phyloP scores from a whole-genome alignment of 1,284 basidiomycete species.

The Rhodotorula sp. region DNA sequence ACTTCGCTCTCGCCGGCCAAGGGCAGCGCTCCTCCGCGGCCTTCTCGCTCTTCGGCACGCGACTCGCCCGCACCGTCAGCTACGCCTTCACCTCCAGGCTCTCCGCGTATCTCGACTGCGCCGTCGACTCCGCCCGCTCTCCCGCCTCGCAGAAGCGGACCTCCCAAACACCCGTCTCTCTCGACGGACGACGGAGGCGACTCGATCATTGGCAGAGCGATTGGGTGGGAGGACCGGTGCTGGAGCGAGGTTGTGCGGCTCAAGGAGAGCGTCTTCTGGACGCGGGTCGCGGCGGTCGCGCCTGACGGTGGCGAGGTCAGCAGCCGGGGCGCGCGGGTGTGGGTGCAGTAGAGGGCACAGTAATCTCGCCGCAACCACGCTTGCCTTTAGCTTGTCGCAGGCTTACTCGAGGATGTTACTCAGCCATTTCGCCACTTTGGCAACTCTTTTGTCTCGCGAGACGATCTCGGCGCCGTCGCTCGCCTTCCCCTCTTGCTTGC shows the following conservation, averaged over 20 bases:
- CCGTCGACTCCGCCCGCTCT: constrained; percentile 2
- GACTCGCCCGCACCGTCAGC: constrained; percentile 16
- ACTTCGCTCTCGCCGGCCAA: constrained; percentile 9
- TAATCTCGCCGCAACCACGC: no score
- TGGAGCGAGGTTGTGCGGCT: constrained; percentile 79
- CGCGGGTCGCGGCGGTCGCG: constrained; percentile 66
- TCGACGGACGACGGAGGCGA: constrained; percentile 1
- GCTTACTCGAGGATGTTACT: no score
- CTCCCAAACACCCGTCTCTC: constrained; percentile 6
- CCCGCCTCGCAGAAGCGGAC: constrained; percentile 5
- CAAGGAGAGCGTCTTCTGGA: constrained; percentile 87
- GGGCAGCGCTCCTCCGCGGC: constrained; percentile 13
- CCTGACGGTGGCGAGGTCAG: constrained; percentile 20
- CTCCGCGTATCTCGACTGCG: not conserved
- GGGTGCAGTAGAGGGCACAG: constrained; percentile 11
- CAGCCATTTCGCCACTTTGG: no score
- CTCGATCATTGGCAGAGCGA: constrained; percentile 16
- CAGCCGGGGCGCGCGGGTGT: constrained; percentile 22
- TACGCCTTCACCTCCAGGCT: constrained; percentile 9
- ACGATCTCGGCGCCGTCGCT: not conserved
- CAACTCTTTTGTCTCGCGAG: no score
- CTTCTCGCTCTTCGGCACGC: constrained; percentile 19
- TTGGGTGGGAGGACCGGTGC: constrained; percentile 76
- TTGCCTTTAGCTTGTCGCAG: no score
- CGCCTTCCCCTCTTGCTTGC: not conserved